These are phyloP conservation scores for Tulasnella sp. DNA, from an alignment of 768 basidiomycete genomes.

Conservation along the genomic window DNA sequence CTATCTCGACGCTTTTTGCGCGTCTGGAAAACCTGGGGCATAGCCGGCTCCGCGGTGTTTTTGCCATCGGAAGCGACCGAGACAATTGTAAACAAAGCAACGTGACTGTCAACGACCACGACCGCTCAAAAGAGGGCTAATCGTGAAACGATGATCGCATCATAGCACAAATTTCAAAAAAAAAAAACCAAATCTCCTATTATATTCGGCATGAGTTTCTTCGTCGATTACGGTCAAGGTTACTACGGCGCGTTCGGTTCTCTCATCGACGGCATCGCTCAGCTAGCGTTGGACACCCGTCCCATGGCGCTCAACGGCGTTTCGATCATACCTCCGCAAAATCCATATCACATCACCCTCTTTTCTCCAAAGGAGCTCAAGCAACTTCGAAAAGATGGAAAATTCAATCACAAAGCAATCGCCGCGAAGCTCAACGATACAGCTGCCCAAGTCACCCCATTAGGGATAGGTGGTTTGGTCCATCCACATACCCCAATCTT, in stretches of 20 bases:
- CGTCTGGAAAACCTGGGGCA: neutral
- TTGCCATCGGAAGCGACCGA: neutral
- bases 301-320: neutral
- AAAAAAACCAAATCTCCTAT: too few species aligned
- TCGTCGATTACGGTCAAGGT: neutral
- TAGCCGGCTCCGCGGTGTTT: neutral
- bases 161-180: neutral
- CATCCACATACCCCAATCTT: constrained; percentile 24
- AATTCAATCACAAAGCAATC: neutral
- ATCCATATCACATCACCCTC: constrained; percentile 27
- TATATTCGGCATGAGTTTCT: neutral
- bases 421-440: neutral
- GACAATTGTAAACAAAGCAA: constrained; percentile 4
- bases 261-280: constrained; percentile 7
- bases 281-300: neutral
- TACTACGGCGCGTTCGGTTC: constrained; percentile 4
- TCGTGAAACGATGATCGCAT: neutral
- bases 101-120: neutral
- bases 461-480: neutral
- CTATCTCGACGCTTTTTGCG: too few species aligned
- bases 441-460: neutral
- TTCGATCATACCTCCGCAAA: neutral
- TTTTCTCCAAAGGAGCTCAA: constrained; percentile 26
- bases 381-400: neutral
- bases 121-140: neutral